Evolutionary conservation across 2,329 filamentous ascomycete species (phyloP), one percentile per base, ranked within the genome.

Genomic region (Talaromyces sp.): DNA sequence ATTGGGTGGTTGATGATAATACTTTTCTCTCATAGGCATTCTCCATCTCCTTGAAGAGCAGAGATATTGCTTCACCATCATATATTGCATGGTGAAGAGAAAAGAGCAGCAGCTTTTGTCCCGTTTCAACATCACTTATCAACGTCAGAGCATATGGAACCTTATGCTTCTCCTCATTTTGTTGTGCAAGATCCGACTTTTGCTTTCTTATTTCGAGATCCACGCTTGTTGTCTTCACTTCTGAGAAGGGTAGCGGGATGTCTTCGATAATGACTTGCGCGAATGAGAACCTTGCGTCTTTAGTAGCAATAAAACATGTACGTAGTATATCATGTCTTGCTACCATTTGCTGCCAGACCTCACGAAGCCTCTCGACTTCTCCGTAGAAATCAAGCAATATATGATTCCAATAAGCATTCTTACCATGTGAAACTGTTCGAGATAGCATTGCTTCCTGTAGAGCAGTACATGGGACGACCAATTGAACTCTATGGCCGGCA

Each of bases 391-490:
- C 81, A 67, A 96, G 85, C 0, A 89, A 76, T 64, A 91, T 86
- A 57, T 85, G 86, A 73, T 96, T 97, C 71, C 85, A 87, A 73
- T 97, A 97, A 1, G 87, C 82, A 1, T 78, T 77, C 11, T 79
- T 74, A 1, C 76, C 76, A 2, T 67, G 80, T 70, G 78, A 78
- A 3, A 75, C 69, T 31, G 78, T 78, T 9, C 86, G 85, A 2
- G 87, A 89, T 0, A 97, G 81, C 92, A 97, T 97, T 0, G 89
- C 90, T 78, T 96, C 90, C 74, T 97, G 93, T 0, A 97, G 79
- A 0, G 93, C 90, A 1, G 92, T 96, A 73, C 93, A 97, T 0
- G 93, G 93, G 5, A 93, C 78, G 9, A 96, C 82, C 1, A 79
- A 81, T 35, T 84, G 76, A 2, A 90, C 79, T 0, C 52, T 54